These are phyloP conservation scores for Kentomonas sorsogonicus DNA, from an alignment of 208 protist genomes.

Conservation along the genomic window DNA sequence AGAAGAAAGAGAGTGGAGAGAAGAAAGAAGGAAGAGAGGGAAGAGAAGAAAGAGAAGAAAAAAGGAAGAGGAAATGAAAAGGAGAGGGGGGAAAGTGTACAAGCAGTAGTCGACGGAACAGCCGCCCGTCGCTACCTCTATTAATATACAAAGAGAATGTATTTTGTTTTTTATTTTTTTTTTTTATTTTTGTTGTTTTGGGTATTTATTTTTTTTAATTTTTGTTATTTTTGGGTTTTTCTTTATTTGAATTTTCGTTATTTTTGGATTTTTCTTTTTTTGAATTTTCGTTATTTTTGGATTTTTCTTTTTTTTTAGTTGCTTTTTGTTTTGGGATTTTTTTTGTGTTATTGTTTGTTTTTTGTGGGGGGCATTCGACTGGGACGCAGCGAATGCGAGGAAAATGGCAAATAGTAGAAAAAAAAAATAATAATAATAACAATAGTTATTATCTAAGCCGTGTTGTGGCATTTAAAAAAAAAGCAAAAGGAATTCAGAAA, in stretches of 20 bases:
- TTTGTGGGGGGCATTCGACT: not conserved
- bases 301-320: not conserved
- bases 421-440: too few species aligned
- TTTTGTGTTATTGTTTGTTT: not conserved
- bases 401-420: too few species aligned
- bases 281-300: too few species aligned
- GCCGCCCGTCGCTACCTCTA: too few species aligned
- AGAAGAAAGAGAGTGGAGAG: not conserved
- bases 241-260: not conserved
- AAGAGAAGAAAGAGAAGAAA: constrained; percentile 4
- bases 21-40: not conserved
- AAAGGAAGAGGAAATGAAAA: not conserved
- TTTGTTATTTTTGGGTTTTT: not conserved
- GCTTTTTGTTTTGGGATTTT: constrained; percentile 2
- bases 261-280: too few species aligned
- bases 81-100: not conserved
- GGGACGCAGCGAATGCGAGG: too few species aligned
- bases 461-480: too few species aligned
- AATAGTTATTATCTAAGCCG: too few species aligned
- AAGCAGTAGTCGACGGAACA: too few species aligned
- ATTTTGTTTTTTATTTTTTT: constrained; percentile 2
- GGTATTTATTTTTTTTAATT: not conserved
- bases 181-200: too few species aligned
- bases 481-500: too few species aligned
- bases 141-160: not conserved